Evolutionary conservation across 2,329 filamentous ascomycete species (phyloP), one percentile per base, ranked within the genome.

Genomic region (Alternaria tenuissima): DNA sequence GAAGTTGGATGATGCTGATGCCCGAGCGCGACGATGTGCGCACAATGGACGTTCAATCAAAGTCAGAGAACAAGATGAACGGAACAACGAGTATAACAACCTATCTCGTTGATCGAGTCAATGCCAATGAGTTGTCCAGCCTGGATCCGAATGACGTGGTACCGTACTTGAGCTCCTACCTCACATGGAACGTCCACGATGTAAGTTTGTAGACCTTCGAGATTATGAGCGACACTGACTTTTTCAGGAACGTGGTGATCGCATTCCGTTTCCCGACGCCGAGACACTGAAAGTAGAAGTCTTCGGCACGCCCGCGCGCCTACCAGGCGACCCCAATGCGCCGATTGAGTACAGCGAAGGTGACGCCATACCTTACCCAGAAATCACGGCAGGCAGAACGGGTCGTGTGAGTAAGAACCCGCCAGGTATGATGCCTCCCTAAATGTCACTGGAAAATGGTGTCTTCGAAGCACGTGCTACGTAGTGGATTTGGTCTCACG

Each of bases 171-270:
- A 70, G 49, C 24, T 54, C 66, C 3, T 69, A 60, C 11, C 54
- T 78, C 57, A 67, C 57, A 5, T 78, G 75, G 76, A 68, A 67
- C 26, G 65, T 76, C 0, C 66, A 64, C 11, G 59, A 65, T 44
- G 74, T 76, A 62, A 38, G 68, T 64, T 26, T 20, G 28, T 5
- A n/a, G 26, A 12, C n/a, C 18, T 8, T 1, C 9, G 5, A 8
- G 6, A 1, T 42, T 12, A 46, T 3, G 7, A 2, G 16, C 20
- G 20, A 6, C 5, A 16, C 36, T 44, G 5, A 54, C 30, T 14
- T 26, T 5, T 4, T 2, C 12, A 42, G 46, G 26, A 36, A 20
- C 20, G 30, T 20, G 55, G 55, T 2, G n/a, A 36, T 5, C 55
- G 32, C 5, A 47, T 76, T 5, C 52, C 65, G 5, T 49, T 61